A percentile compares a stretch with the other conserved stretches of the same genome.
phyloP scores from a whole-genome alignment of 371 early-diverging fungal genomes.

The Lichtheimia ramosa region DNA sequence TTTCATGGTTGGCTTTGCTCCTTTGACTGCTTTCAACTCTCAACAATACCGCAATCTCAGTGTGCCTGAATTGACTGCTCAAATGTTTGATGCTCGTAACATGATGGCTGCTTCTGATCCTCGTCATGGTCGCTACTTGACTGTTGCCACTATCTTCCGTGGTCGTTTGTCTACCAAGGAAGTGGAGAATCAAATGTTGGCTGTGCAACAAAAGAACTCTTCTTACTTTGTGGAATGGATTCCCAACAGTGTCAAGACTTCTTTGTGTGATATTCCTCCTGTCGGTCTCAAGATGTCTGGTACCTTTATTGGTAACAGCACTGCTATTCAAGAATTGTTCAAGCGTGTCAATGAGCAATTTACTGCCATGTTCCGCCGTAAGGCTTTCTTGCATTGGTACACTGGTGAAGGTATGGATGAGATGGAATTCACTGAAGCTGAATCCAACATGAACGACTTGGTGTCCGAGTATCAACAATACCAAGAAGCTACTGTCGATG shows the following conservation, averaged over 20 bases:
- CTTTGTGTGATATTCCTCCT: conserved; percentile 86
- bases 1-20: conserved; percentile 90
- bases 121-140: conserved; percentile 80
- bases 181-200: conserved; percentile 93
- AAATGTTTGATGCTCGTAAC: conserved; percentile 98
- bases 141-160: conserved; percentile 89
- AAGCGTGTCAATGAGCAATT: conserved; percentile 87
- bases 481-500: conserved; percentile 85
- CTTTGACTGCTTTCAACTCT: conserved; percentile 87
- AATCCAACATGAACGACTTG: conserved; percentile 94
- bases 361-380: conserved; percentile 91
- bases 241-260: conserved; percentile 92
- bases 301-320: conserved; percentile 94
- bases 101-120: conserved; percentile 94
- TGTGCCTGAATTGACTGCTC: conserved; percentile 94
- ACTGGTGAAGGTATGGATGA: conserved; percentile 97
- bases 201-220: conserved; percentile 86
- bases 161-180: conserved; percentile 98
- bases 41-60: conserved; percentile 86
- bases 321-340: conserved; percentile 91
- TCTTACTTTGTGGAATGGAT: conserved; percentile 97
- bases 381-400: conserved; percentile 98
- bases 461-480: conserved; percentile 98
- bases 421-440: conserved; percentile 93
- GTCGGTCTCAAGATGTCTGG: conserved; percentile 82